phyloP scores from a whole-genome alignment of 345 rosid species.

The Pseudoturritis turrita region DNA sequence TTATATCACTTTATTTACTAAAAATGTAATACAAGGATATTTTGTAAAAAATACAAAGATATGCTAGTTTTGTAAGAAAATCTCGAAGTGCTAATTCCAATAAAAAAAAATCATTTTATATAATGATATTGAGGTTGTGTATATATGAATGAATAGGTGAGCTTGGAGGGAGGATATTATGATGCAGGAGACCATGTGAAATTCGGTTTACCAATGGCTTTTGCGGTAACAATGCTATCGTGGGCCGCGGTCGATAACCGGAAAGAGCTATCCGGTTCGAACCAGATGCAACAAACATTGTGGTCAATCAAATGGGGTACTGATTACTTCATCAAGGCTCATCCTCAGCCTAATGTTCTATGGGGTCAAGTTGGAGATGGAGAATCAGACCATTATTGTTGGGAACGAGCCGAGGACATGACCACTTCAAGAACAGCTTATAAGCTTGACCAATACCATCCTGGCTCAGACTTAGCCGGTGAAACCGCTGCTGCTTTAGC shows the following conservation, averaged over 20 bases:
- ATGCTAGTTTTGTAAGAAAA: neutral
- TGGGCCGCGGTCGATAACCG: constrained; percentile 69
- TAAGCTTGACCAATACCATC: constrained; percentile 59
- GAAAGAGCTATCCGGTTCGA: constrained; percentile 45
- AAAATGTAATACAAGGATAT: neutral
- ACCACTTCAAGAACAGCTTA: constrained; percentile 74
- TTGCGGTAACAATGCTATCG: constrained; percentile 60
- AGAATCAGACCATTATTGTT: constrained; percentile 75
- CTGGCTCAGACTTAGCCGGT: constrained; percentile 79
- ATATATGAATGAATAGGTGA: constrained; percentile 42
- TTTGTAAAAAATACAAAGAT: neutral
- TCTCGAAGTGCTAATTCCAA: neutral
- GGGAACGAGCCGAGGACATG: constrained; percentile 93
- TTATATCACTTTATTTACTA: neutral
- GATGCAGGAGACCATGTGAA: constrained; percentile 95
- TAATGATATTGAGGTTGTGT: constrained; percentile 10
- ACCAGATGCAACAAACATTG: constrained; percentile 58
- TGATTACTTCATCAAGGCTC: constrained; percentile 78
- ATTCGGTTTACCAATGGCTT: constrained; percentile 92
- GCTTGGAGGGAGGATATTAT: constrained; percentile 84
- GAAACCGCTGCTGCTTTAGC: constrained; percentile 90
- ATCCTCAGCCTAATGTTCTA: constrained; percentile 62
- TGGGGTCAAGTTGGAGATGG: constrained; percentile 96
- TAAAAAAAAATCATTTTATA: no score
- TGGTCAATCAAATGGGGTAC: constrained; percentile 77